Base-by-base conservation (phyloP, 805 yeast species). In the Wickerhamomyces ciferrii region DNA sequence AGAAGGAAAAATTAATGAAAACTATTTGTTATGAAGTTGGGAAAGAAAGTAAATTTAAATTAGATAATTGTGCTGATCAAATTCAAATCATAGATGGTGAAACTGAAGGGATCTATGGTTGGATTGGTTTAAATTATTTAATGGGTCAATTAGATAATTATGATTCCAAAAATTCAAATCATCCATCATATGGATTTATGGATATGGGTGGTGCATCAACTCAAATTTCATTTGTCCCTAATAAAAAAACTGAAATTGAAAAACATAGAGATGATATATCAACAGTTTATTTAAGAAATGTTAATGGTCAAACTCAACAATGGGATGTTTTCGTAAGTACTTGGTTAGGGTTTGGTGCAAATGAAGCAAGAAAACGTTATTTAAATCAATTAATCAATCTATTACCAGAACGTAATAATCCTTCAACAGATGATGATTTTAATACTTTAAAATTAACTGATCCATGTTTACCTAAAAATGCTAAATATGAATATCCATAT, bases 181-280 rank as follows among this genome's bases (percentile, higher is more conserved):
- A 77, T 55, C 65, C 66, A n/a, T 81, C 96, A 0, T 83, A 77
- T 53, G 99, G 99, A 5, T 92, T 94, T 56, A 85, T 94, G 92
- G 99, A 94, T 64, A 94, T 94, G 99, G 99, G 99, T 15, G 99
- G 99, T 14, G 99, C 99, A 0, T 89, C 97, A 2, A 89, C 97
- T 0, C 99, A 94, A 61, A 79, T 94, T 20, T 96, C 98, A 9
- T 94, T 91, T 73, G 90, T 87, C 9, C 97, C 97, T 0, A 75
- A 81, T 4, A 73, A 75, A 37, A 51, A 58, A 4, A 70, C 75
- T n/a, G 90, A 88, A 50, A 65, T 84, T 8, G 66, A 62, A 23
- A 75, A 75, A 51, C 96, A 89, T 62, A 61, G 67, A 38, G 91
- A 91, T 45, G 96, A 90, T 61, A 73, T 91, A 45, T 78, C 84